These are phyloP conservation scores for Butyriboletus loyo DNA, from an alignment of 768 basidiomycete species.

Conservation along the genomic window DNA sequence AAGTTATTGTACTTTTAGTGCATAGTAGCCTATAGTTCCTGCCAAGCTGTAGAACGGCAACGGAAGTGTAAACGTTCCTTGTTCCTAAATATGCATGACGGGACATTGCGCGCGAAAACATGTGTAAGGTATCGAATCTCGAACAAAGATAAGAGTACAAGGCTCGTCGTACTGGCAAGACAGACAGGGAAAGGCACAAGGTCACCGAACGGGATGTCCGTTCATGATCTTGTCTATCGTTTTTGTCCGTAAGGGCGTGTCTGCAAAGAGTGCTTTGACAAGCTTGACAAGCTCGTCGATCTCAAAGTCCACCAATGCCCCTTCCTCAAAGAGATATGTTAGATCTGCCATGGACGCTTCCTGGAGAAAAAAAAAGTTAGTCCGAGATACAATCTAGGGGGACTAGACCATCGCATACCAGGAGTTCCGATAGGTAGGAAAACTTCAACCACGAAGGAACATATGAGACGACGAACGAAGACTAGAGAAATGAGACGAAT, in stretches of 20 bases:
- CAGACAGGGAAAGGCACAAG: background rate
- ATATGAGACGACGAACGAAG: slow-evolving; percentile 76
- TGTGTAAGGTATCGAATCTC: background rate
- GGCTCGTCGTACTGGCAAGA: too few relatives aligned
- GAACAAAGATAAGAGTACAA: slow-evolving; percentile 2
- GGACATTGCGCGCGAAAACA: background rate
- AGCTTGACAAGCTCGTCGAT: slow-evolving; percentile 77
- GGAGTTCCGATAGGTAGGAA: slow-evolving; percentile 86
- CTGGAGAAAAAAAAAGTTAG: slow-evolving; percentile 37
- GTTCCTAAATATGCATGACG: slow-evolving; percentile 17
- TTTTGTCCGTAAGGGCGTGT: slow-evolving; percentile 75
- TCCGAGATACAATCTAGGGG: background rate
- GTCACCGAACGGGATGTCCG: slow-evolving; percentile 48
- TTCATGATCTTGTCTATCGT: slow-evolving; percentile 73
- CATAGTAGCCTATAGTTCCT: background rate
- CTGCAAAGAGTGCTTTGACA: slow-evolving; percentile 85
- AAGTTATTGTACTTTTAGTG: too few relatives aligned
- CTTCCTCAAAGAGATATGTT: slow-evolving; percentile 87
- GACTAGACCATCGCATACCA: slow-evolving; percentile 51
- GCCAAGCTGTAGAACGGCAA: background rate
- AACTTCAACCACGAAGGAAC: slow-evolving; percentile 96
- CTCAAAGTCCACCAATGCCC: slow-evolving; percentile 87
- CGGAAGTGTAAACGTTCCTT: background rate
- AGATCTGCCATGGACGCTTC: slow-evolving; percentile 92
- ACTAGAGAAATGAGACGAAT: slow-evolving; percentile 33